Evolutionary conservation across 2,329 filamentous ascomycete genomes (phyloP).

Genomic region (Lachnellula suecica): DNA sequence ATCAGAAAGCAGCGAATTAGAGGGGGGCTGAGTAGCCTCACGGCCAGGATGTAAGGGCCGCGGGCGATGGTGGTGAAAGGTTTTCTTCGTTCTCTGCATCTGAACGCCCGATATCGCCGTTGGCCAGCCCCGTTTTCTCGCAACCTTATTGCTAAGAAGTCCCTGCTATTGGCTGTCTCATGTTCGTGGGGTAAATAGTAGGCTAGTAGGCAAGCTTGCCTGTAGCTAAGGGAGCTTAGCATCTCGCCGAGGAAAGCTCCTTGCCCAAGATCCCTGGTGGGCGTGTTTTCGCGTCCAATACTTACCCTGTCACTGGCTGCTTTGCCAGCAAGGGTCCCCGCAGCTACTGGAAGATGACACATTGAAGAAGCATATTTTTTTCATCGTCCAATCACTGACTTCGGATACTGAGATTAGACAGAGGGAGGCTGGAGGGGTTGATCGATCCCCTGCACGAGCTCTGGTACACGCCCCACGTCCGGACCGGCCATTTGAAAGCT

Average conservation of each 20-base stretch:
- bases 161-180: background rate
- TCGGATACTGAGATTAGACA: background rate
- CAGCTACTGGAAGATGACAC: background rate
- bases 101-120: conserved; percentile 19
- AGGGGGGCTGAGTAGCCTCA: conserved; percentile 18
- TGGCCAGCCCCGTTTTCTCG: too few species aligned
- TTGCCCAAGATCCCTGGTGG: background rate
- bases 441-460: too few species aligned
- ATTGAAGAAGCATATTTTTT: background rate
- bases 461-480: too few species aligned
- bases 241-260: background rate
- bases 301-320: too few species aligned
- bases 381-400: background rate
- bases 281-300: background rate
- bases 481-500: too few species aligned
- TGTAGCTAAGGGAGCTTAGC: background rate
- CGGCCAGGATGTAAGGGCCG: background rate
- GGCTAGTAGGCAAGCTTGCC: background rate
- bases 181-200: background rate
- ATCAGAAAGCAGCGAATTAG: conserved; percentile 14
- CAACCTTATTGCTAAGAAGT: conserved; percentile 5
- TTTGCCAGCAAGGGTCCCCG: too few species aligned
- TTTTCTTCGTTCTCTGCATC: conserved; percentile 4
- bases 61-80: background rate
- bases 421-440: too few species aligned